Base-by-base conservation (phyloP, 108 stramenopile species). In the Cyclotella cryptica region DNA sequence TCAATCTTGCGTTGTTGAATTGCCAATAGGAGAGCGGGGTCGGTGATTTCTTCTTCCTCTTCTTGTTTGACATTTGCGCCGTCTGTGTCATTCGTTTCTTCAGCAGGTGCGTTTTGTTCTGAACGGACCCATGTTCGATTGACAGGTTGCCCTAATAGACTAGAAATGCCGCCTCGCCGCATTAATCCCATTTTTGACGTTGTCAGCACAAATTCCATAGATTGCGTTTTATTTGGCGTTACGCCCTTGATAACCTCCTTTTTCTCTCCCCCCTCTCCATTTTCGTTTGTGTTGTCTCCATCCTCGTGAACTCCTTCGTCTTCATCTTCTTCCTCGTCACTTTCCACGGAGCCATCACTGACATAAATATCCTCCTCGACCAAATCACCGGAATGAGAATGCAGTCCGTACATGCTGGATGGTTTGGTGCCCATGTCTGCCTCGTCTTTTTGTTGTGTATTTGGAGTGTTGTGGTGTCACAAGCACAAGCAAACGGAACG, bases 161-260 rank as follows among this genome's bases (percentile, higher is more conserved):
- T 72, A 6, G 84, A 81, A 1, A 84, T 51, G 11, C 83, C 79
- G 4, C 91, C 91, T 28, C 91, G 78, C 29, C 90, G 74, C 95
- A 96, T 96, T 45, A 96, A 65, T 61, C 95, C 95, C 91, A 93
- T 88, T 65, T 82, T 87, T 10, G 91, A 91, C 15, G 86, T 79
- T 19, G 83, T 84, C 65, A 96, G 73, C 12, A 93, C 76, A 73
- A 96, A 71, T 62, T 93, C 92, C 9, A 85, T 21, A 18, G 21
- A 14, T 71, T 18, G 10, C 54, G 11, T 18, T 69, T 41, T 46
- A n/a, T 17, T 65, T 61, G 10, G 18, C 53, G 17, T 10, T 26
- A 40, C 40, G 46, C 19, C 21, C 29, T 42, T 75, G 45, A 15
- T 46, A 18, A 3, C 24, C 47, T 43, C 30, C 68, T 69, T 69